These are phyloP conservation scores for Colletotrichum chrysophilum DNA, from an alignment of 2,329 filamentous ascomycete genomes.

Conservation along the genomic window DNA sequence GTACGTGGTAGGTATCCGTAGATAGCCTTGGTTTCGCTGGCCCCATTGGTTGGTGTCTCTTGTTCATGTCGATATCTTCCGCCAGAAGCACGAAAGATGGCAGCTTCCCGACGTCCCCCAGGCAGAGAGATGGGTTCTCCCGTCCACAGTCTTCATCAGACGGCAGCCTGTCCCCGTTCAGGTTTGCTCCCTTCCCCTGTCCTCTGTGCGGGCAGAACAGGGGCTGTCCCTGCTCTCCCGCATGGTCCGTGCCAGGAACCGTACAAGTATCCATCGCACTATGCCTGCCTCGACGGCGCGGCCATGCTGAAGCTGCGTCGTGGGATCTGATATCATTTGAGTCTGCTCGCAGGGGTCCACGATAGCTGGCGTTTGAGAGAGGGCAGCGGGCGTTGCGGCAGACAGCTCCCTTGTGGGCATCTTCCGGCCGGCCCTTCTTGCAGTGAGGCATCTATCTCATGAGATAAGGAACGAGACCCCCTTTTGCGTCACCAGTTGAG, in stretches of 20 bases:
- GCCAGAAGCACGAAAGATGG: neutral
- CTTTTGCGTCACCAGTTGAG: neutral
- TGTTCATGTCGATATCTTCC: neutral
- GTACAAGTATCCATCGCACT: neutral
- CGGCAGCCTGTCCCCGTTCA: neutral
- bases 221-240: slow-evolving; percentile 4
- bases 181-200: neutral
- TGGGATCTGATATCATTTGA: neutral
- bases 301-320: neutral
- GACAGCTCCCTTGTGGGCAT: neutral
- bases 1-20: neutral
- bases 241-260: slow-evolving; percentile 8
- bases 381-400: neutral
- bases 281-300: neutral
- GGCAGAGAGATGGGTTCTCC: neutral
- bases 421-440: neutral
- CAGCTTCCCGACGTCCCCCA: neutral
- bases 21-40: neutral
- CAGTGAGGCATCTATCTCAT: neutral
- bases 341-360: neutral
- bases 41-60: neutral
- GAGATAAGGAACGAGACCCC: neutral
- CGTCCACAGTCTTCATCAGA: neutral
- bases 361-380: neutral
- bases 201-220: slow-evolving; percentile 1